Percentiles rank a stretch among this genome's conserved stretches.
These are phyloP conservation scores for Udeniomyces megalosporus DNA, from an alignment of 768 basidiomycete genomes.

Conservation along the genomic window DNA sequence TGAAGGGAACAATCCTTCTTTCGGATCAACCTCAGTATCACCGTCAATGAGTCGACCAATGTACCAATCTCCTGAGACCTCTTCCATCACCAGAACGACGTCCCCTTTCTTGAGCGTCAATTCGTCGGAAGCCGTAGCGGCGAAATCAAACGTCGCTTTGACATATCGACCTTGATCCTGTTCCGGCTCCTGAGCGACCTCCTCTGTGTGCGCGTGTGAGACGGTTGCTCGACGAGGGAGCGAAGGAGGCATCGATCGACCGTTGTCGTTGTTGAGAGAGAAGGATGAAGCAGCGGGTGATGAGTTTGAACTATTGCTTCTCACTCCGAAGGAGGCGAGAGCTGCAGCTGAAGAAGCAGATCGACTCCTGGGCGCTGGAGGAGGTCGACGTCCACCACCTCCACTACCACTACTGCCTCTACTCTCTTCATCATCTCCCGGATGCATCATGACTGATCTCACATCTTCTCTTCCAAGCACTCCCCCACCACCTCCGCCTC, in stretches of 20 bases:
- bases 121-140: slow-evolving; percentile 53
- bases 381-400: neutral
- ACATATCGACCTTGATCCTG: slow-evolving; percentile 33
- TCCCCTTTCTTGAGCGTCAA: slow-evolving; percentile 57
- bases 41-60: no score
- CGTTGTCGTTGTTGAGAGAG: neutral
- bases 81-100: no score
- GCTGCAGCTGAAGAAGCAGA: slow-evolving; percentile 4
- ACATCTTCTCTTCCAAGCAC: neutral
- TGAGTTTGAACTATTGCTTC: no score
- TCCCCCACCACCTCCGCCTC: neutral
- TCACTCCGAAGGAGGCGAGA: slow-evolving; percentile 13
- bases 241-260: neutral
- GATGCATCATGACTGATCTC: no score
- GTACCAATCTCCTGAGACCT: no score
- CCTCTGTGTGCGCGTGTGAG: slow-evolving; percentile 12
- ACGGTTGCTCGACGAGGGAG: slow-evolving; percentile 17
- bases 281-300: slow-evolving; percentile 14
- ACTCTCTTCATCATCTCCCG: no score
- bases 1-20: no score
- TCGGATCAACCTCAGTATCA: no score
- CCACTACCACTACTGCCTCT: neutral
- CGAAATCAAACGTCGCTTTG: slow-evolving; percentile 59
- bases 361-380: neutral
- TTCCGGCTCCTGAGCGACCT: no score